These are phyloP conservation scores for Primulina tabacum DNA, from an alignment of 257 asterid genomes.

Conservation along the genomic window DNA sequence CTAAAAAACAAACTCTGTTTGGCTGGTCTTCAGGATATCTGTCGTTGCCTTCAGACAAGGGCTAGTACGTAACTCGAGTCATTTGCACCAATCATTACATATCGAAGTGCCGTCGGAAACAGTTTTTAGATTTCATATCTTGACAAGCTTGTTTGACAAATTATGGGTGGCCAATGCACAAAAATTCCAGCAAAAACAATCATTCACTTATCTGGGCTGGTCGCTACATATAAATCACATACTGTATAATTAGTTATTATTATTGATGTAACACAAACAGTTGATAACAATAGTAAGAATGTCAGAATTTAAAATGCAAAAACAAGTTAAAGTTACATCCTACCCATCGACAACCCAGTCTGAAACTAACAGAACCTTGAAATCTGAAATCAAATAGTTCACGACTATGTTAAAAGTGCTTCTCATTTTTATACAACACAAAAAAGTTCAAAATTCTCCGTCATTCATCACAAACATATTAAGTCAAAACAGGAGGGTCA, in stretches of 20 bases:
- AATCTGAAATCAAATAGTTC: background rate
- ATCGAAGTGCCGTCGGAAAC: background rate
- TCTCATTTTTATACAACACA: background rate
- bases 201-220: background rate
- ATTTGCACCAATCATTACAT: background rate
- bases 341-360: background rate
- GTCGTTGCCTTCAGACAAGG: background rate
- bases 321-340: background rate
- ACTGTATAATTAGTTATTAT: background rate
- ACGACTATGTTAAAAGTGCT: background rate
- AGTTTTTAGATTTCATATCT: background rate
- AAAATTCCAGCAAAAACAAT: too few relatives aligned
- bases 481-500: background rate
- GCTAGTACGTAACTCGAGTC: background rate
- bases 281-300: too few relatives aligned
- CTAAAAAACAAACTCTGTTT: background rate
- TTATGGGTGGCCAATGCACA: background rate
- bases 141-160: background rate
- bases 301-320: background rate
- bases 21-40: background rate
- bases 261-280: background rate
- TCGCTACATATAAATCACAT: background rate
- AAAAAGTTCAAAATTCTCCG: background rate
- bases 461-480: background rate
- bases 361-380: background rate